phyloP scores from a whole-genome alignment of 1,284 basidiomycete genomes.

The Microbotryomycetes sp. region DNA sequence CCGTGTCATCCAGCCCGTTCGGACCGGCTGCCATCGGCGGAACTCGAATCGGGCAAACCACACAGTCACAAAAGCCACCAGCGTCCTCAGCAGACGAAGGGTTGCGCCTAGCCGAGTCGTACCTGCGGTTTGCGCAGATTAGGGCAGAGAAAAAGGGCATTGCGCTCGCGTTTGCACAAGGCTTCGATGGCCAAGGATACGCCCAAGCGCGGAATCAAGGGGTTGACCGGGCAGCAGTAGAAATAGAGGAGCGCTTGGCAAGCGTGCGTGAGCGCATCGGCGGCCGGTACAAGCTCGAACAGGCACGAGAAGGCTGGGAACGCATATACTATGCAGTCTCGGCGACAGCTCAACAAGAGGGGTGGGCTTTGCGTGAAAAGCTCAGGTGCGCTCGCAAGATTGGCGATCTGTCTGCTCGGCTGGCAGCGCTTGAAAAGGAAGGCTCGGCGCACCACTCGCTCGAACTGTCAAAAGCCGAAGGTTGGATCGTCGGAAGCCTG shows the following conservation, averaged over 20 bases:
- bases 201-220: not conserved
- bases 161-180: constrained; percentile 5
- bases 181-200: constrained; percentile 1
- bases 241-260: constrained; percentile 34
- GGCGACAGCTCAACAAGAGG: not conserved
- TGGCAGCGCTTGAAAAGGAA: constrained; percentile 16
- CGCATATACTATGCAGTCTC: constrained; percentile 22
- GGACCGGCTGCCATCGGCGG: not conserved
- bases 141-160: constrained; percentile 22
- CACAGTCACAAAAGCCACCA: not conserved
- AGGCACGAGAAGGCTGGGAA: constrained; percentile 29
- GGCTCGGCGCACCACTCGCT: constrained; percentile 3
- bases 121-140: constrained; percentile 30
- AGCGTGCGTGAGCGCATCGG: constrained; percentile 32
- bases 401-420: constrained; percentile 22
- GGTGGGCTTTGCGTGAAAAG: constrained; percentile 22
- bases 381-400: constrained; percentile 25
- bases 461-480: constrained; percentile 12
- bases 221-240: constrained; percentile 30
- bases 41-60: constrained; percentile 7
- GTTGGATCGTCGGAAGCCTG: constrained; percentile 21
- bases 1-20: not conserved
- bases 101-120: constrained; percentile 32
- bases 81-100: constrained; percentile 5
- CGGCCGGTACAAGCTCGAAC: constrained; percentile 17